A percentile compares a stretch with the other conserved stretches of the same genome.
Evolutionary conservation across 2,329 filamentous ascomycete genomes (phyloP).

Genomic region (Curvularia lunata): DNA sequence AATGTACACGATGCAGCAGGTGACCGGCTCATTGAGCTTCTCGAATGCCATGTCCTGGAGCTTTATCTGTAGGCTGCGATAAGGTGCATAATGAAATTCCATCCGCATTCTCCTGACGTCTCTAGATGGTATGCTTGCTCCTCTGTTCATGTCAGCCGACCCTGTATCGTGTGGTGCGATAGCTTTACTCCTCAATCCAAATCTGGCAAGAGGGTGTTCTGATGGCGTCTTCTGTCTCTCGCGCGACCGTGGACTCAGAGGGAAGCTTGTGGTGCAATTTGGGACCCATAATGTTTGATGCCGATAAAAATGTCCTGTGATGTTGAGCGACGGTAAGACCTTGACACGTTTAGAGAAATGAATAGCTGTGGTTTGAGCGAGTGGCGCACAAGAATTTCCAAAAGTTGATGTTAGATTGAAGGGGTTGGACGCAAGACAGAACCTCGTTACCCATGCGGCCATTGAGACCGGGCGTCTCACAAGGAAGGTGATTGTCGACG

Average conservation of each 20-base stretch:
- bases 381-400: not conserved
- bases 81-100: constrained; percentile 15
- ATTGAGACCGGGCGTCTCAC: not conserved
- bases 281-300: not conserved
- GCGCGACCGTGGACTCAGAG: constrained; percentile 2
- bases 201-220: constrained; percentile 15
- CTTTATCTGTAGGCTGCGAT: constrained; percentile 6
- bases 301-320: not conserved
- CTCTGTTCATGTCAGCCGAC: constrained; percentile 1
- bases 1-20: constrained; percentile 26
- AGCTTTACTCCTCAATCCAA: constrained; percentile 7
- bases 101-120: constrained; percentile 4
- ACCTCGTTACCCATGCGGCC: not conserved
- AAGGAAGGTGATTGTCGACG: constrained; percentile 1
- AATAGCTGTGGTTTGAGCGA: not conserved
- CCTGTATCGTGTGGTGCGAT: not conserved
- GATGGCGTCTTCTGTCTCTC: constrained; percentile 14
- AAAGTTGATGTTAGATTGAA: not conserved
- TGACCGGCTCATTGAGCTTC: constrained; percentile 2
- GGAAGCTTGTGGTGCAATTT: not conserved
- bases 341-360: not conserved
- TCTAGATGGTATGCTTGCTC: not conserved
- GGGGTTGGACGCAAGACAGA: not conserved
- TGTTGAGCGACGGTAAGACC: constrained; percentile 8
- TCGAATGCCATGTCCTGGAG: not conserved